Base-by-base conservation (phyloP, 352 stramenopile species). In the Thalassiosira hispida region DNA sequence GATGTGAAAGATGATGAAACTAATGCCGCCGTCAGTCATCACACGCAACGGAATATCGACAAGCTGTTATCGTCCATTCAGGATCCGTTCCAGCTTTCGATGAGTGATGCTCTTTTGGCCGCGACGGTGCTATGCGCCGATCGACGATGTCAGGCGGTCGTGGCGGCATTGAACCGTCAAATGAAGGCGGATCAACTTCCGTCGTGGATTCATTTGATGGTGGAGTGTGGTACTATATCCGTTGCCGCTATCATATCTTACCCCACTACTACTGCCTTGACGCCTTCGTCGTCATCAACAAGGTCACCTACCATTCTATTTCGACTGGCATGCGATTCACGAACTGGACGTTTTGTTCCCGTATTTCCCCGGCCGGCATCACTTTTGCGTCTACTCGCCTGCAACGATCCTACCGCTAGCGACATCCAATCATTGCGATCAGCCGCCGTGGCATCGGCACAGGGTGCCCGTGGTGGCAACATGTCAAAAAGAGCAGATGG, bases 71-170 rank as follows among this genome's bases (percentile, higher is more conserved):
- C 89, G 23, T 87, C 88, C 1, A 85, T 89, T 20, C 86, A 86
- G 22, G 85, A 91, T 79, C 89, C 89, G 33, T 94, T 94, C 77
- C 60, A 81, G 11, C 56, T 94, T 8, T 92, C 85, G 22, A 88
- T 84, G 47, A 91, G 82, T 62, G 83, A 92, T 72, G 89, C 89
- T 20, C 64, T 94, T 0, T 64, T 94, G 33, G 85, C 89, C 16
- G 89, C 89, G 8, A 90, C 86, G 20, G 65, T 79, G 20, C 55
- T 94, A 8, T 94, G 83, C 75, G 85, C 86, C 8, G 83, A 92
- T 81, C 73, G 79, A 25, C 81, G 86, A 77, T 92, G 89, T 74
- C 46, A 75, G 29, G 86, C 89, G 3, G 78, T 91, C 14, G 83
- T 90, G 1, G 44, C 87, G 52, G 83, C 80, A 27, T 61, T 94